Evolutionary conservation across 768 basidiomycete genomes (phyloP).

Genomic region (Leccinum olivaceopallidum): DNA sequence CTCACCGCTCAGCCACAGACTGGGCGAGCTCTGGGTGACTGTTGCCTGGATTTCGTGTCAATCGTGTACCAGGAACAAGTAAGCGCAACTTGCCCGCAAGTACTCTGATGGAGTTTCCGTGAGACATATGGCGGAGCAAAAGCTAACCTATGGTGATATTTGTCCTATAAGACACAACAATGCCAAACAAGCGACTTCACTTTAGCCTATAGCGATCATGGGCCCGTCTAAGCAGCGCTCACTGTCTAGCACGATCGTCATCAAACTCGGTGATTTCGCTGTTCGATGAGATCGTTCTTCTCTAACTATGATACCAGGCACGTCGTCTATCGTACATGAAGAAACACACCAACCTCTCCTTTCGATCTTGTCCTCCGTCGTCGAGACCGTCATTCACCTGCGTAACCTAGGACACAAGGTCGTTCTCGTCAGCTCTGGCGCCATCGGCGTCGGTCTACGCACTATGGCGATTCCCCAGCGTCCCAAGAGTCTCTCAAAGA

Average conservation of each 20-base stretch:
- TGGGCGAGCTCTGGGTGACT: constrained; percentile 98
- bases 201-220: not conserved
- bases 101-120: constrained; percentile 79
- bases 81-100: constrained; percentile 57
- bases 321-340: constrained; percentile 96
- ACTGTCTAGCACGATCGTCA: constrained; percentile 68
- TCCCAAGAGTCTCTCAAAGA: constrained; percentile 85
- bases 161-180: constrained; percentile 15
- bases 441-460: constrained; percentile 94
- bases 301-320: constrained; percentile 46
- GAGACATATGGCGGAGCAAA: constrained; percentile 51
- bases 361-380: constrained; percentile 87
- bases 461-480: constrained; percentile 81
- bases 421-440: constrained; percentile 94
- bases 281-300: not conserved
- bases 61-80: constrained; percentile 5
- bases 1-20: constrained; percentile 96
- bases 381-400: constrained; percentile 85
- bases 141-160: constrained; percentile 8
- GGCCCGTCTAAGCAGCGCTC: constrained; percentile 26
- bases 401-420: constrained; percentile 86
- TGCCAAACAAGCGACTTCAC: constrained; percentile 10
- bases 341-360: constrained; percentile 90
- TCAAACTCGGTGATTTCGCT: constrained; percentile 72
- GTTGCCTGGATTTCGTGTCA: constrained; percentile 64